These are phyloP conservation scores for Serendipita sp. DNA, from an alignment of 768 basidiomycete species.

Conservation along the genomic window DNA sequence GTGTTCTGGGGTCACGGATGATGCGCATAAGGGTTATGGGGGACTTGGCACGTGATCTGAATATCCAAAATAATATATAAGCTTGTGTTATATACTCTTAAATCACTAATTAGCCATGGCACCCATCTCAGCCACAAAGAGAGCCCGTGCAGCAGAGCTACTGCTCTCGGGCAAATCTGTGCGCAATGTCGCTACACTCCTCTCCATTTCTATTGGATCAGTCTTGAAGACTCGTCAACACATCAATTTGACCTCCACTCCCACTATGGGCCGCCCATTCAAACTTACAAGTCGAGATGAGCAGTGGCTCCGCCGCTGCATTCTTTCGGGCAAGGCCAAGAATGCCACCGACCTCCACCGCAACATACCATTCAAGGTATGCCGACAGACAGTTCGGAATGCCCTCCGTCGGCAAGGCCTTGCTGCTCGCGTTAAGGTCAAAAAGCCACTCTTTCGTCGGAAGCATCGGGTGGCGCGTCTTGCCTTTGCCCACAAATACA, in stretches of 20 bases:
- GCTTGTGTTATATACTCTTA: too few relatives aligned
- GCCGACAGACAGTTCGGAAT: background rate
- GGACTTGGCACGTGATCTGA: too few relatives aligned
- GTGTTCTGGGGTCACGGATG: too few relatives aligned
- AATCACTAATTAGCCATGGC: too few relatives aligned
- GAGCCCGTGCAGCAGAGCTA: background rate
- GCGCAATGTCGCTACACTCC: background rate
- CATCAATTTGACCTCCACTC: background rate
- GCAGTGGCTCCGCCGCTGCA: background rate
- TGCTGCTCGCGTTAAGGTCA: background rate
- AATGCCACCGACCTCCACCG: background rate
- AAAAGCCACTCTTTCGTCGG: background rate
- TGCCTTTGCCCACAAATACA: slow-evolving; percentile 3
- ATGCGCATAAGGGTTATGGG: too few relatives aligned
- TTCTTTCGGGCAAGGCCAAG: background rate
- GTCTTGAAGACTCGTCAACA: background rate
- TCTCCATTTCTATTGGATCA: background rate
- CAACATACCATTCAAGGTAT: background rate
- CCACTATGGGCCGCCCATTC: background rate
- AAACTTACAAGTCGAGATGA: background rate
- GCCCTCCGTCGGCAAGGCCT: background rate
- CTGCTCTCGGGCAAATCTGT: background rate
- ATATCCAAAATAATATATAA: too few relatives aligned
- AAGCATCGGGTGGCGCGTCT: background rate
- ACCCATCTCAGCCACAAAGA: background rate